Percentiles rank a stretch among this genome's conserved stretches.
These are phyloP conservation scores for Phlegmacium glaucopus DNA, from an alignment of 768 basidiomycete species.

Conservation along the genomic window DNA sequence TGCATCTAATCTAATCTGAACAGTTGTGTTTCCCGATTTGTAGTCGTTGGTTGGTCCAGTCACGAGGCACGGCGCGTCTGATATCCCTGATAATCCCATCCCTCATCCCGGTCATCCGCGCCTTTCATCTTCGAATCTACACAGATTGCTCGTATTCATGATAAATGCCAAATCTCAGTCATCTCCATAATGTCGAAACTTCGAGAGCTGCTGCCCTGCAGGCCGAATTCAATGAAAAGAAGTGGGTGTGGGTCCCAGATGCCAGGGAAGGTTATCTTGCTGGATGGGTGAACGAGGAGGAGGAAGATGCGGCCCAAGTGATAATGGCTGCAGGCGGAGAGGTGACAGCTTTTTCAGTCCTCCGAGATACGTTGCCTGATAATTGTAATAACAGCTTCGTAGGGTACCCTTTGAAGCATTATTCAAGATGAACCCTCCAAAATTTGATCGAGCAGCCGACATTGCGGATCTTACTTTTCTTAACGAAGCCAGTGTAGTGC, in stretches of 20 bases:
- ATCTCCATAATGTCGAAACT: constrained; percentile 60
- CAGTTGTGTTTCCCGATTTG: constrained; percentile 17
- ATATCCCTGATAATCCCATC: not conserved
- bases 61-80: constrained; percentile 18
- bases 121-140: not conserved
- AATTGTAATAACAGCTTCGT: constrained; percentile 25
- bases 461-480: constrained; percentile 97
- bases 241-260: constrained; percentile 98
- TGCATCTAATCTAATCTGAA: not conserved
- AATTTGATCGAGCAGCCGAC: constrained; percentile 96
- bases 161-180: constrained; percentile 45
- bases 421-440: constrained; percentile 97
- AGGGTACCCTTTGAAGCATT: constrained; percentile 74
- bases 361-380: not conserved
- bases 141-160: no score
- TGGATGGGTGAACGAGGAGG: constrained; percentile 89
- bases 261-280: constrained; percentile 89
- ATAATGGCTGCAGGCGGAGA: constrained; percentile 84
- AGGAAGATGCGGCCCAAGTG: constrained; percentile 79
- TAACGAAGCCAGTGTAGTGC: constrained; percentile 98
- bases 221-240: constrained; percentile 96
- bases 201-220: constrained; percentile 86
- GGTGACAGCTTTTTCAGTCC: constrained; percentile 33
- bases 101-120: not conserved
- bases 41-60: constrained; percentile 25